These are phyloP conservation scores for Xylaria venustula DNA, from an alignment of 495 filamentous ascomycete species.

Conservation along the genomic window DNA sequence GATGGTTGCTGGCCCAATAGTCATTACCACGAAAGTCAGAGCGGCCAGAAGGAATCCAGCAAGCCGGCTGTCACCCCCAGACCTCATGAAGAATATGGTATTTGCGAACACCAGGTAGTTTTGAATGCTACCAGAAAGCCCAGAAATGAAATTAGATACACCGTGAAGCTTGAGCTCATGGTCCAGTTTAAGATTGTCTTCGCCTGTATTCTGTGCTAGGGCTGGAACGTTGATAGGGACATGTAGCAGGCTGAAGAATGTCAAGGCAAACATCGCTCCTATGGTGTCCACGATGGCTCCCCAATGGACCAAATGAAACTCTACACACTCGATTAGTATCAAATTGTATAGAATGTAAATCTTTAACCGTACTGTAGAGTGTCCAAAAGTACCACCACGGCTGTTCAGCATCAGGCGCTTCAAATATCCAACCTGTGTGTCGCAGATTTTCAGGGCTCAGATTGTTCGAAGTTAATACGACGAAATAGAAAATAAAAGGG, in stretches of 20 bases:
- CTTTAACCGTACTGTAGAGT: conserved; percentile 68
- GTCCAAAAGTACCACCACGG: conserved; percentile 98
- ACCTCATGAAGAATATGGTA: conserved; percentile 89
- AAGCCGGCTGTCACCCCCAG: conserved; percentile 80
- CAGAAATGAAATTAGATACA: conserved; percentile 87
- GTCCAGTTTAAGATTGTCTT: conserved; percentile 88
- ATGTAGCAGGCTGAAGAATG: conserved; percentile 95
- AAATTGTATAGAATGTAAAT: background rate
- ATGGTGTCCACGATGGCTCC: conserved; percentile 73
- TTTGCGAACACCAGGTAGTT: conserved; percentile 98
- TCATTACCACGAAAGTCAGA: conserved; percentile 75
- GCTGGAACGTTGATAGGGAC: conserved; percentile 98
- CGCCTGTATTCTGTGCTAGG: conserved; percentile 79
- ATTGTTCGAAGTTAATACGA: conserved; percentile 63
- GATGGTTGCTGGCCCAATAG: conserved; percentile 81
- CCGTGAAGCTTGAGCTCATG: conserved; percentile 92
- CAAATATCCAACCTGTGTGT: conserved; percentile 82
- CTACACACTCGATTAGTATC: conserved; percentile 42
- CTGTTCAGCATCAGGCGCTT: conserved; percentile 74
- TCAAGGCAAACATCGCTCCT: conserved; percentile 94
- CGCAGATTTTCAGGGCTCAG: conserved; percentile 64
- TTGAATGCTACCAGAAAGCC: conserved; percentile 83
- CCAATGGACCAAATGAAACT: conserved; percentile 76
- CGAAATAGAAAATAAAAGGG: conserved; percentile 76
- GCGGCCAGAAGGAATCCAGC: conserved; percentile 84